Evolutionary conservation across 139 green algal genomes (phyloP), one percentile per base, ranked within the genome.

Genomic region (Gonium pectorale): DNA sequence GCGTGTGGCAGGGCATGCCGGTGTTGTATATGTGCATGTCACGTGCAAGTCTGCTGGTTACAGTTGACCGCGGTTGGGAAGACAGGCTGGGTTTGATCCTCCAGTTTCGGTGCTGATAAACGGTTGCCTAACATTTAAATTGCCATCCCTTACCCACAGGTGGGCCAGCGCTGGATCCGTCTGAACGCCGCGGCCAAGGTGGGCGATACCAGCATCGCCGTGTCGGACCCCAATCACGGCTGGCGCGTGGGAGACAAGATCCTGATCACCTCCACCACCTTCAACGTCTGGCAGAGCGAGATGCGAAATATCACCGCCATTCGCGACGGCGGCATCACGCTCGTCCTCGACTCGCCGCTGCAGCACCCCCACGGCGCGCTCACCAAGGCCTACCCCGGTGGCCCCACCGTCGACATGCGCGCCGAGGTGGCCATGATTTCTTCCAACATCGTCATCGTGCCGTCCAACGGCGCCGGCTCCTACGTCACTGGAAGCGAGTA

Each of bases 221-320:
- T 91, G 8, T 29, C 78, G 1, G 74, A 85, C 35, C 27, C 31
- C n/a, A 68, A 62, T 24, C 79, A 79, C 19, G 86, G 86, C 59
- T 92, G 89, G 89, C 17, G 22, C 3, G 66, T 84, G 24, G 84
- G 84, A 9, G 62, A 81, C 38, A 41, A 41, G 51, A 66, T 94
- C 35, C 27, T 94, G 43, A 62, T 94, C 38, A 89, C 86, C 40
- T 88, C 86, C 70, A 89, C 83, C 59, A 83, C 79, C 40, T 94
- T 54, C 43, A 92, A 91, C 85, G 71, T 35, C 51, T 66, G 51
- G 75, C 79, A 90, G 81, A 71, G 60, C 17, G 90, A 93, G 73
- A 62, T 87, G 26, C 67, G 83, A 22, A 89, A 64, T 41, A 92
- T 93, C 70, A 81, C 59, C 26, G 73, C 67, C 35, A 68, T 92